Evolutionary conservation across 257 asterid species (phyloP).

Genomic region (Solanum neorickii): DNA sequence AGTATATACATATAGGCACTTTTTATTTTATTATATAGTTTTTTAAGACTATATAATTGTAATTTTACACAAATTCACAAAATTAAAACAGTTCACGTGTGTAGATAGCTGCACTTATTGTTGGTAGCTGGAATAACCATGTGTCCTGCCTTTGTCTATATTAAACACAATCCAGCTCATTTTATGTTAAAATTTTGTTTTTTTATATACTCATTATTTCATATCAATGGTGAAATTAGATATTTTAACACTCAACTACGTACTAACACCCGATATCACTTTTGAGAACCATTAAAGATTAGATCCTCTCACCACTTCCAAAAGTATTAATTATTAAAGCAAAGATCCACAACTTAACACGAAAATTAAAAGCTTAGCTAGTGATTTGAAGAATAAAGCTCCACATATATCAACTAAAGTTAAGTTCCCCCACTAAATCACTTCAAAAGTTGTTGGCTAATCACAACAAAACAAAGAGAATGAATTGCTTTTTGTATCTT

Average conservation of each 20-base stretch:
- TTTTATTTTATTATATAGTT: neutral
- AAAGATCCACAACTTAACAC: constrained; percentile 1
- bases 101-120: neutral
- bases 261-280: neutral
- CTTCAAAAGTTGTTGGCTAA: neutral
- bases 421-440: neutral
- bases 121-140: neutral
- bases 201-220: neutral
- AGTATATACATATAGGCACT: neutral
- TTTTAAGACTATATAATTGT: neutral
- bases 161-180: constrained; percentile 2
- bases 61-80: neutral
- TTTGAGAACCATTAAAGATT: neutral
- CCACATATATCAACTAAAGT: neutral
- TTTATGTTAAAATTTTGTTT: neutral
- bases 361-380: neutral
- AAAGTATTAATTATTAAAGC: neutral
- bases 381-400: constrained; percentile 21
- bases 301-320: neutral
- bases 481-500: neutral
- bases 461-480: neutral
- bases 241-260: no score
- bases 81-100: neutral
- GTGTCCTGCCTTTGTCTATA: constrained; percentile 17
- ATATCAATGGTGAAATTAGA: accelerated